Percentiles rank a stretch among this genome's conserved stretches.
phyloP scores from a whole-genome alignment of 2,329 filamentous ascomycete species.

The Colletotrichum costaricense region DNA sequence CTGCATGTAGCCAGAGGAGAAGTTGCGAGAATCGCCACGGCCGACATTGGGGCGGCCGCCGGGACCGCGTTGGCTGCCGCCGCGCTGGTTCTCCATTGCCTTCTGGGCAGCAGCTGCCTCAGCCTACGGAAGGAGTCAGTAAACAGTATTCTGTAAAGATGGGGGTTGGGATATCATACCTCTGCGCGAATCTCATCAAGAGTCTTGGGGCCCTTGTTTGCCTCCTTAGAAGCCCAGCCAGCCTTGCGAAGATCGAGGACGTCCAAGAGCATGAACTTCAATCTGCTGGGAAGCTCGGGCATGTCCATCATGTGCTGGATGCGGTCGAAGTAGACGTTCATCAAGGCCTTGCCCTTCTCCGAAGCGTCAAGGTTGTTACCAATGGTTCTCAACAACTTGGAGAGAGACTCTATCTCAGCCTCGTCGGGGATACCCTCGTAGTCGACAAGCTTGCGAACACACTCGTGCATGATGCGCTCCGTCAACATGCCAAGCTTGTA shows the following conservation, averaged over 20 bases:
- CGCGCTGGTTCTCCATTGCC: slow-evolving; percentile 76
- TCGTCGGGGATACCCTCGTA: slow-evolving; percentile 94
- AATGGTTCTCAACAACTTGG: slow-evolving; percentile 91
- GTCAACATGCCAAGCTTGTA: slow-evolving; percentile 99
- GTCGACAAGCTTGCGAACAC: slow-evolving; percentile 96
- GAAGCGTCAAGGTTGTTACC: slow-evolving; percentile 86
- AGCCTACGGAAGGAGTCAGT: slow-evolving; percentile 53
- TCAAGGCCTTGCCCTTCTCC: slow-evolving; percentile 86
- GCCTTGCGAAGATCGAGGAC: slow-evolving; percentile 83
- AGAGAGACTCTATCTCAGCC: slow-evolving; percentile 94
- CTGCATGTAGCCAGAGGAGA: slow-evolving; percentile 78
- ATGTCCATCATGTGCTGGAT: slow-evolving; percentile 86
- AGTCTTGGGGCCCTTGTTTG: slow-evolving; percentile 96
- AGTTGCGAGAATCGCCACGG: slow-evolving; percentile 88
- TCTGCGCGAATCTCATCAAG: slow-evolving; percentile 90
- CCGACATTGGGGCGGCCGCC: slow-evolving; percentile 79
- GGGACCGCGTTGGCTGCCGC: slow-evolving; percentile 71
- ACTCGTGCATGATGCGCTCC: slow-evolving; percentile 99
- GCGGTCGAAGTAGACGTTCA: slow-evolving; percentile 93
- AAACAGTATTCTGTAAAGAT: slow-evolving; percentile 4
- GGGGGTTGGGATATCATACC: slow-evolving; percentile 53
- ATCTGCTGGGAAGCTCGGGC: slow-evolving; percentile 84
- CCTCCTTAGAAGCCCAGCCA: slow-evolving; percentile 88
- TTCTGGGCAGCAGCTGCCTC: slow-evolving; percentile 84
- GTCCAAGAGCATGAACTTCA: slow-evolving; percentile 98